A percentile compares a stretch with the other conserved stretches of the same genome.
These are phyloP conservation scores for Huntiella abstrusa DNA, from an alignment of 2,329 filamentous ascomycete species.

Conservation along the genomic window DNA sequence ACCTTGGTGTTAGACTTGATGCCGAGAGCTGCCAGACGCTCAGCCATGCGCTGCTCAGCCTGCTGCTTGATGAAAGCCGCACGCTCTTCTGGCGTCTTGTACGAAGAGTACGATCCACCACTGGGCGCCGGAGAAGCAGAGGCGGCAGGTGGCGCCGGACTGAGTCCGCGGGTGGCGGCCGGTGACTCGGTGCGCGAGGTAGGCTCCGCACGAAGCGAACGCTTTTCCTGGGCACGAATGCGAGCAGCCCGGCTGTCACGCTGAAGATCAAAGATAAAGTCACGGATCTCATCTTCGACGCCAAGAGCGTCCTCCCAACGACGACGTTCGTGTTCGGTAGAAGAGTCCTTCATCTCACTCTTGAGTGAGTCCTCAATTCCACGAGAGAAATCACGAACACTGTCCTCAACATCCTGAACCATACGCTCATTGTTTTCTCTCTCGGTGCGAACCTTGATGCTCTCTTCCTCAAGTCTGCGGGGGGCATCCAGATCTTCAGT, in stretches of 20 bases:
- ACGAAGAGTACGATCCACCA: slow-evolving; percentile 54
- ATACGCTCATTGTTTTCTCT: slow-evolving; percentile 90
- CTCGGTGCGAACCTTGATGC: slow-evolving; percentile 58
- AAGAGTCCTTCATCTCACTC: slow-evolving; percentile 54
- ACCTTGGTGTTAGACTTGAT: slow-evolving; percentile 67
- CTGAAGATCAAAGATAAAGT: slow-evolving; percentile 95
- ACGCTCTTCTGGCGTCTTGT: slow-evolving; percentile 81
- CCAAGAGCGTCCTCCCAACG: slow-evolving; percentile 93
- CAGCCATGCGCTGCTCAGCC: slow-evolving; percentile 91
- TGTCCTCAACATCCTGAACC: slow-evolving; percentile 93
- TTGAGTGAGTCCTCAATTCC: slow-evolving; percentile 77
- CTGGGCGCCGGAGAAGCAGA: slow-evolving; percentile 27
- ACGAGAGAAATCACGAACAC: slow-evolving; percentile 70
- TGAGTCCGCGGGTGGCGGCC: slow-evolving; percentile 32
- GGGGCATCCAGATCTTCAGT: slow-evolving; percentile 62
- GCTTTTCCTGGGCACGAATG: slow-evolving; percentile 40
- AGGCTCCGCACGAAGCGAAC: slow-evolving; percentile 27
- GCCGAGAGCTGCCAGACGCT: slow-evolving; percentile 80
- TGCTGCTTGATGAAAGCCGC: slow-evolving; percentile 95
- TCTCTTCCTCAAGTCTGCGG: slow-evolving; percentile 78
- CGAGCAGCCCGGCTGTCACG: slow-evolving; percentile 63
- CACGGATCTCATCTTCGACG: slow-evolving; percentile 88
- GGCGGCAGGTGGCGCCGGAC: slow-evolving; percentile 16
- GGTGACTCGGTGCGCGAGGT: slow-evolving; percentile 26
- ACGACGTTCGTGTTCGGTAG: slow-evolving; percentile 74